These are phyloP conservation scores for Trametes maxima DNA, from an alignment of 768 basidiomycete species.

Conservation along the genomic window DNA sequence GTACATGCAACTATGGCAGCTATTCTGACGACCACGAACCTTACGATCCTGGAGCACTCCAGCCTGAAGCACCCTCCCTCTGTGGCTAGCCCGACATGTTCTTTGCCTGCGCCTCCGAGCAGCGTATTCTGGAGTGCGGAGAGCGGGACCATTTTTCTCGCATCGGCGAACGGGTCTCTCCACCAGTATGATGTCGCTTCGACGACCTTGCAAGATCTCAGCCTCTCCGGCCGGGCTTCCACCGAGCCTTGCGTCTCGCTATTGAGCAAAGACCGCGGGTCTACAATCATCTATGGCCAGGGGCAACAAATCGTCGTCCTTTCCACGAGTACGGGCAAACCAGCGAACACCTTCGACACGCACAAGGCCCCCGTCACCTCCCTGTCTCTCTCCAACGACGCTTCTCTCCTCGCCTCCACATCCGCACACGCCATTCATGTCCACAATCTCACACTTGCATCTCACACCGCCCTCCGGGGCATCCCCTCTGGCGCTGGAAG, in stretches of 20 bases:
- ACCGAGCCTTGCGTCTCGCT: slow-evolving; percentile 35
- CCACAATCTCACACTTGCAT: slow-evolving; percentile 57
- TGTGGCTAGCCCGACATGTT: slow-evolving; percentile 20
- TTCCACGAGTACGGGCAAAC: slow-evolving; percentile 47
- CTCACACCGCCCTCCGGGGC: slow-evolving; percentile 58
- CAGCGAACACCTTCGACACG: slow-evolving; percentile 50
- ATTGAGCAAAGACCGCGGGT: slow-evolving; percentile 37
- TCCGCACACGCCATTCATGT: slow-evolving; percentile 57
- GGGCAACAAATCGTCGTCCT: slow-evolving; percentile 52
- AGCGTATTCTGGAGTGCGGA: slow-evolving; percentile 60
- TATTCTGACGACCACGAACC: slow-evolving; percentile 4
- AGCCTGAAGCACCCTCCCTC: slow-evolving; percentile 47
- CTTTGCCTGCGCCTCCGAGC: slow-evolving; percentile 30
- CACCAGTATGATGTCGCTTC: slow-evolving; percentile 52
- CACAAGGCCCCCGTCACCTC: slow-evolving; percentile 54
- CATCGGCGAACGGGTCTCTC: slow-evolving; percentile 45
- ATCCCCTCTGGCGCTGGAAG: slow-evolving; percentile 35
- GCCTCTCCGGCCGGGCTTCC: slow-evolving; percentile 32
- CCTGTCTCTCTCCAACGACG: slow-evolving; percentile 62
- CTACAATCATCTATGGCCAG: slow-evolving; percentile 50
- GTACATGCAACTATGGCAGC: slow-evolving; percentile 14
- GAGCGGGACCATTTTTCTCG: slow-evolving; percentile 56
- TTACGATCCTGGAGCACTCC: slow-evolving; percentile 39
- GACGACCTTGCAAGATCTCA: slow-evolving; percentile 43
- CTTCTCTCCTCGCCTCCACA: slow-evolving; percentile 56